Evolutionary conservation across 352 stramenopile genomes (phyloP).

Genomic region (Phytophthora colocasiae): DNA sequence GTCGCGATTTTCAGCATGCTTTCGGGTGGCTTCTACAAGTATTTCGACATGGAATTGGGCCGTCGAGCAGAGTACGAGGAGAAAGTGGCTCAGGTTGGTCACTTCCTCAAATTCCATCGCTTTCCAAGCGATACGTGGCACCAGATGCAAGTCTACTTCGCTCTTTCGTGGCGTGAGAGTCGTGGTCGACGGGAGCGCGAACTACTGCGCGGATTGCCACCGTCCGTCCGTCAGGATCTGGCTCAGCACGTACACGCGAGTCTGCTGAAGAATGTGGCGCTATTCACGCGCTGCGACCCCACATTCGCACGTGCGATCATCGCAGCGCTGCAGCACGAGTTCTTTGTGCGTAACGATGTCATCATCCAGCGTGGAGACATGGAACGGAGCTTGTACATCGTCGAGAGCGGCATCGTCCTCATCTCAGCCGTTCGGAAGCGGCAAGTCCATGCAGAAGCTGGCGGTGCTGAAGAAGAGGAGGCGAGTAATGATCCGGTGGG

Average conservation of each 20-base stretch:
- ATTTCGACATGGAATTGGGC: slow-evolving; percentile 78
- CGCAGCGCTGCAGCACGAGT: slow-evolving; percentile 70
- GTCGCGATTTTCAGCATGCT: slow-evolving; percentile 80
- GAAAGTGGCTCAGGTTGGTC: slow-evolving; percentile 56
- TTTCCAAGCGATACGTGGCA: slow-evolving; percentile 62
- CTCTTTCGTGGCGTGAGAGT: slow-evolving; percentile 71
- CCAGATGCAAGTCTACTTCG: slow-evolving; percentile 83
- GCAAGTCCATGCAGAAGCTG: not conserved
- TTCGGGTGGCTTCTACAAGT: slow-evolving; percentile 72
- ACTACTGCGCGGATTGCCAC: slow-evolving; percentile 58
- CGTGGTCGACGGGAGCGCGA: slow-evolving; percentile 70
- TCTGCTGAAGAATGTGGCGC: slow-evolving; percentile 61
- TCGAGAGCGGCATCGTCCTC: slow-evolving; percentile 73
- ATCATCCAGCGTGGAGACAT: slow-evolving; percentile 75
- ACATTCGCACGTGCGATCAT: slow-evolving; percentile 68
- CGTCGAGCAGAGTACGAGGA: slow-evolving; percentile 72
- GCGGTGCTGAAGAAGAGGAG: slow-evolving; percentile 2
- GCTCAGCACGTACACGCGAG: slow-evolving; percentile 69
- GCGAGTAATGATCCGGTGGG: slow-evolving; percentile 11
- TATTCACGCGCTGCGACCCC: slow-evolving; percentile 68
- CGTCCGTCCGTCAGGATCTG: slow-evolving; percentile 62
- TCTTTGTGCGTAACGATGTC: slow-evolving; percentile 78
- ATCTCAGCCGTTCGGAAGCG: slow-evolving; percentile 54
- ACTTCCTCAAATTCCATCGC: slow-evolving; percentile 73
- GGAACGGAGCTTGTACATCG: slow-evolving; percentile 69